phyloP scores from a whole-genome alignment of 805 yeast genomes.

The Saccharomycopsis synnaedendra region DNA sequence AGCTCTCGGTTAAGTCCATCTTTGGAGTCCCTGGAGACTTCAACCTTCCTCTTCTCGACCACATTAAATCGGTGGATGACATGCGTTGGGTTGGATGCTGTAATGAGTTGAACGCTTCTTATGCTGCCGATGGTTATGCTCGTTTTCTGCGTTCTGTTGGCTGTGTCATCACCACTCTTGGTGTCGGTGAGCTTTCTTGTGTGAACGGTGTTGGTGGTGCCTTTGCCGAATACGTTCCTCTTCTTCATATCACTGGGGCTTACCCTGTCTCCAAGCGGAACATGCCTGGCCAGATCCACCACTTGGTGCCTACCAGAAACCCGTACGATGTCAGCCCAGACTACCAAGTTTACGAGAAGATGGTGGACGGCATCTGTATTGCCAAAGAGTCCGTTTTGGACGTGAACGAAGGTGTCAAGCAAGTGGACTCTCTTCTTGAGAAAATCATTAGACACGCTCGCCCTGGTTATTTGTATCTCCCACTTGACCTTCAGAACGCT shows the following conservation, averaged over 20 bases:
- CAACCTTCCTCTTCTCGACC: conserved; percentile 57
- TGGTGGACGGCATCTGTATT: conserved; percentile 50
- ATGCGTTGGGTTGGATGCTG: conserved; percentile 74
- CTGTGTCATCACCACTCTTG: conserved; percentile 62
- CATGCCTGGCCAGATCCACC: conserved; percentile 38
- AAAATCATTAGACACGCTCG: conserved; percentile 44
- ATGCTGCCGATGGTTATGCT: conserved; percentile 85
- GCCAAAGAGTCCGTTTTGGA: conserved; percentile 38
- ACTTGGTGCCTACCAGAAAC: conserved; percentile 42
- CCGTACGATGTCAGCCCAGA: conserved; percentile 42
- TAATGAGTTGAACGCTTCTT: conserved; percentile 83
- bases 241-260: conserved; percentile 79
- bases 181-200: conserved; percentile 85
- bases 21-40: conserved; percentile 81
- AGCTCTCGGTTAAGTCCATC: conserved; percentile 44
- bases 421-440: conserved; percentile 58
- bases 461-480: conserved; percentile 79
- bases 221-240: conserved; percentile 68
- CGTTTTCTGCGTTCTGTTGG: conserved; percentile 54
- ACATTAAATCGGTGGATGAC: conserved; percentile 40
- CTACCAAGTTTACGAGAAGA: conserved; percentile 52
- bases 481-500: conserved; percentile 51
- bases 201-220: conserved; percentile 77
- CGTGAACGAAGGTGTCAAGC: conserved; percentile 36
- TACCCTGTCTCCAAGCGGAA: conserved; percentile 30